phyloP scores from a whole-genome alignment of 768 basidiomycete species.

The Lentinula sp. region DNA sequence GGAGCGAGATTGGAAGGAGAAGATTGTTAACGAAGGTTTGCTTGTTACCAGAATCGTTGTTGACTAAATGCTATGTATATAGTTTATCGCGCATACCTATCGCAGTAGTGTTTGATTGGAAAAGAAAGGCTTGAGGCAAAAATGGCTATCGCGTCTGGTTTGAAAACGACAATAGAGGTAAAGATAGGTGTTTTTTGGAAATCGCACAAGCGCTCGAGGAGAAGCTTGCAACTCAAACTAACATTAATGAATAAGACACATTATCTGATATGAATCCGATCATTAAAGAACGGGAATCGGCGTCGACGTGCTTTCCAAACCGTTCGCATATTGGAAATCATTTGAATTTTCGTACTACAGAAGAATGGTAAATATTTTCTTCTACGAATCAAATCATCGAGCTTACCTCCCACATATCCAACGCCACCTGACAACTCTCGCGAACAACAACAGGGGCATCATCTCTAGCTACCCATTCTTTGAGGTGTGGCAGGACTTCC shows the following conservation, averaged over 20 bases:
- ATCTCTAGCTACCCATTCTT: constrained; percentile 73
- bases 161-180: not conserved
- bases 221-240: not conserved
- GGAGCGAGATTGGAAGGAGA: constrained; percentile 5
- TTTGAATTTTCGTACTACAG: constrained; percentile 63
- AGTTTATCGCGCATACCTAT: too few species aligned
- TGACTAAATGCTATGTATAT: not conserved
- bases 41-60: constrained; percentile 4
- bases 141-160: not conserved
- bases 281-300: not conserved
- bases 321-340: constrained; percentile 62
- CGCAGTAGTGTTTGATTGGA: too few species aligned
- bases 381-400: too few species aligned
- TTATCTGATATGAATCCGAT: not conserved
- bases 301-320: constrained; percentile 8
- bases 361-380: constrained; percentile 2
- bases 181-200: too few species aligned
- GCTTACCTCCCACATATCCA: constrained; percentile 93
- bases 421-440: constrained; percentile 93
- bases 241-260: not conserved
- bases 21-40: constrained; percentile 8
- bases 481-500: constrained; percentile 81
- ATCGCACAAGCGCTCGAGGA: too few species aligned
- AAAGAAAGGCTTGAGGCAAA: not conserved
- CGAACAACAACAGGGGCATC: constrained; percentile 87